phyloP scores from a whole-genome alignment of 2,329 filamentous ascomycete species.

The Seiridium cupressi region DNA sequence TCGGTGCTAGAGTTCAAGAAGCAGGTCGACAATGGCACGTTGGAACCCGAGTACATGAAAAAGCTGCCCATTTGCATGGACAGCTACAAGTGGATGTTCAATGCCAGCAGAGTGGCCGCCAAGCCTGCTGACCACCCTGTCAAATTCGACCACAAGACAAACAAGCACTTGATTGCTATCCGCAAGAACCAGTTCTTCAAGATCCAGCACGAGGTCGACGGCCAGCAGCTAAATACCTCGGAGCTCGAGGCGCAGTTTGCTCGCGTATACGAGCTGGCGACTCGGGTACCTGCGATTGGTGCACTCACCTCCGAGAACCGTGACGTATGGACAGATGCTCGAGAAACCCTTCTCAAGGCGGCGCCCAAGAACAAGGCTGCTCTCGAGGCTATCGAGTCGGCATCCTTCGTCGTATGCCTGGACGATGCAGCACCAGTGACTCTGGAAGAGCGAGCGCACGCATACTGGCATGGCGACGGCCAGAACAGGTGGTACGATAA shows the following conservation, averaged over 20 bases:
- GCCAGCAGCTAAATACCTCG: slow-evolving; percentile 80
- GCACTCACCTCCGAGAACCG: slow-evolving; percentile 88
- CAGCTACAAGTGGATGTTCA: slow-evolving; percentile 99
- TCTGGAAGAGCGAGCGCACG: slow-evolving; percentile 88
- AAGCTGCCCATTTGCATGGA: slow-evolving; percentile 97
- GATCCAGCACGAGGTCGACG: slow-evolving; percentile 75
- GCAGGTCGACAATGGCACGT: slow-evolving; percentile 74
- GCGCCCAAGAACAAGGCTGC: slow-evolving; percentile 75
- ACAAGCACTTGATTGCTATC: slow-evolving; percentile 86
- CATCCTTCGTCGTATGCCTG: slow-evolving; percentile 88
- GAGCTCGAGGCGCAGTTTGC: slow-evolving; percentile 91
- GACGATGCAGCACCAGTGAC: slow-evolving; percentile 91
- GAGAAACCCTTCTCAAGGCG: slow-evolving; percentile 71
- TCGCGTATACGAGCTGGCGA: slow-evolving; percentile 74
- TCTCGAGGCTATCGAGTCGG: slow-evolving; percentile 79
- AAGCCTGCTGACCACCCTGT: slow-evolving; percentile 78
- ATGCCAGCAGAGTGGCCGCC: slow-evolving; percentile 80
- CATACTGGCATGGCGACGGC: slow-evolving; percentile 98
- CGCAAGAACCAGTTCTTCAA: slow-evolving; percentile 99
- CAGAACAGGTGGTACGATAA: slow-evolving; percentile 98
- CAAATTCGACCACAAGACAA: slow-evolving; percentile 71
- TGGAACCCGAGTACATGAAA: slow-evolving; percentile 99
- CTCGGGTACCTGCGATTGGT: slow-evolving; percentile 73
- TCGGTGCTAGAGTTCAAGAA: slow-evolving; percentile 91
- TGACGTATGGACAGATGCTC: slow-evolving; percentile 86